Percentiles rank a stretch among this genome's conserved stretches.
Conservation (phyloP, 345 rosid species). For the Brassica juncea region DNA sequence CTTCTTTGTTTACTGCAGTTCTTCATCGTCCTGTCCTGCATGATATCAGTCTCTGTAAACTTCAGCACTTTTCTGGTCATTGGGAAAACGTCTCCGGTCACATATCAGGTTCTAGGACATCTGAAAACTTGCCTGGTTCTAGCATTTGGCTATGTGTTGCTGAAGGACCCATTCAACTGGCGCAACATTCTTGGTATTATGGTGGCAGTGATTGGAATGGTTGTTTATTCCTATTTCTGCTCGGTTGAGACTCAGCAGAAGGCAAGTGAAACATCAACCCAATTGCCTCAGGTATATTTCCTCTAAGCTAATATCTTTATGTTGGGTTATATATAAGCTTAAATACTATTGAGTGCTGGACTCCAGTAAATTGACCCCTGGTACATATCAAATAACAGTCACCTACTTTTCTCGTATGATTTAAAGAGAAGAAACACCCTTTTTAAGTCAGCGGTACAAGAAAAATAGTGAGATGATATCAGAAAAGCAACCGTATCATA, state of each 20-base stretch:
- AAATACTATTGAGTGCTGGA: not conserved
- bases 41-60: constrained; percentile 99
- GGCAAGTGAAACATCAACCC: constrained; percentile 61
- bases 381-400: too few species aligned
- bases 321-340: not conserved
- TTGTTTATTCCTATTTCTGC: constrained; percentile 83
- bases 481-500: not conserved
- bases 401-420: too few species aligned
- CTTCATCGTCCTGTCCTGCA: constrained; percentile 97
- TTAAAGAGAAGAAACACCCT: too few species aligned
- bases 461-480: not conserved
- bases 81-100: constrained; percentile 99
- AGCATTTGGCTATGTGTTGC: constrained; percentile 94
- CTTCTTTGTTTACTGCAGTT: constrained; percentile 64
- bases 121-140: constrained; percentile 96
- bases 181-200: constrained; percentile 91
- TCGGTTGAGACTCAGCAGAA: constrained; percentile 80
- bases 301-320: not conserved
- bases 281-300: constrained; percentile 69
- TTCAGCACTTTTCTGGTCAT: constrained; percentile 98
- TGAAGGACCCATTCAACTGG: constrained; percentile 95
- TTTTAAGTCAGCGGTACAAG: too few species aligned
- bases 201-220: constrained; percentile 91
- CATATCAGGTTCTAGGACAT: constrained; percentile 99
- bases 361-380: too few species aligned